Evolutionary conservation across 108 stramenopile species (phyloP).

Genomic region (Fistulifera solaris): DNA sequence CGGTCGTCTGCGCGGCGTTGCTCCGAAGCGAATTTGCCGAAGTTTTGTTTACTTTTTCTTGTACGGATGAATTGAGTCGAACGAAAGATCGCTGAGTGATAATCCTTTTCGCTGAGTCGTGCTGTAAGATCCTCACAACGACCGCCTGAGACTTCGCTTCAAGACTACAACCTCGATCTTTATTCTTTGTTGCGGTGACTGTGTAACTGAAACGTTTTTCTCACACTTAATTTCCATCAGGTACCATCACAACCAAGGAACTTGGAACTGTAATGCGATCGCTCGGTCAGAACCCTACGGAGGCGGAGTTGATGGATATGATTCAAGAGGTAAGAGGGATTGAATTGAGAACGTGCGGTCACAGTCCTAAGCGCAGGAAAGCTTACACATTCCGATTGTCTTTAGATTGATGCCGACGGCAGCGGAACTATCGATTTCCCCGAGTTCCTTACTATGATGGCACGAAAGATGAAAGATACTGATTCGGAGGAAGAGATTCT

Average conservation of each 20-base stretch:
- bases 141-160: too few species aligned
- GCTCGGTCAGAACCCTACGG: conserved; percentile 99
- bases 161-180: too few species aligned
- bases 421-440: conserved; percentile 99
- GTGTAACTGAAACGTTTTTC: too few species aligned
- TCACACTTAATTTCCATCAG: conserved; percentile 22
- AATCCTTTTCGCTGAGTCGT: too few species aligned
- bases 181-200: too few species aligned
- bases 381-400: not conserved
- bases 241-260: conserved; percentile 99
- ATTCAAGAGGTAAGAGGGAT: conserved; percentile 93
- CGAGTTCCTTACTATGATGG: conserved; percentile 99
- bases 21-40: too few species aligned
- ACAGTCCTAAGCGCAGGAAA: not conserved
- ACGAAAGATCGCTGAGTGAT: too few species aligned
- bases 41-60: too few species aligned
- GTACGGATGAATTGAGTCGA: too few species aligned
- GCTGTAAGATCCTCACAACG: too few species aligned
- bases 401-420: conserved; percentile 95
- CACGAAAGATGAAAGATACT: conserved; percentile 99
- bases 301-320: conserved; percentile 99
- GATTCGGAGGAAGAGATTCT: conserved; percentile 99
- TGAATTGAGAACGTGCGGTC: too few species aligned
- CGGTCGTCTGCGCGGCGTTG: too few species aligned
- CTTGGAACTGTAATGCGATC: conserved; percentile 99